Evolutionary conservation across 495 filamentous ascomycete genomes (phyloP), one percentile per base, ranked within the genome.

Genomic region (Neurospora tetraspora): DNA sequence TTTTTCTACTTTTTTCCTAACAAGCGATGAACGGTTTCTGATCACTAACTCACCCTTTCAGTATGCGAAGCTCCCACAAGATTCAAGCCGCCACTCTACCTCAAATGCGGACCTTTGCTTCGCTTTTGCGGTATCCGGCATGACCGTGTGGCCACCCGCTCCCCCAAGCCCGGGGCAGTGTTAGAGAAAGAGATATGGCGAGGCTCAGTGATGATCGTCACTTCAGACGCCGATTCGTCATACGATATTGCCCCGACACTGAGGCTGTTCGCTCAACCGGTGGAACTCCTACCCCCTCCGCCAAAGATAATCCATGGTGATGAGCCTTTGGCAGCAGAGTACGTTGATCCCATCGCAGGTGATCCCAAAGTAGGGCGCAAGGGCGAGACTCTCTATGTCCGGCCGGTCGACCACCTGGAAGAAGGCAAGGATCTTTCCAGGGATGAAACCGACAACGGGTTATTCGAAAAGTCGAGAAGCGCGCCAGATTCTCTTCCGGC

Each of bases 141-240:
- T 68, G 89, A 92, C 76, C 79, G 77, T 61, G 77, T 79, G 47
- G 74, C 74, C 0, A 74, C 71, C 69, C 79, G 81, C 47, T 78
- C 72, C 18, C 77, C 77, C 47, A 78, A 76, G 71, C 73, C 81
- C 42, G 81, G 76, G 45, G 80, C 81, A 2, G 75, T 81, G 61
- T 73, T 82, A 43, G 86, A 88, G 71, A 87, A 89, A 72, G 93
- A 97, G 73, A 91, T 93, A 34, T 99, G 96, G 96, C 88, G 94
- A 81, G 96, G 96, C 36, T 94, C 89, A 73, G 85, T 98, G 37
- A 92, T 99, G 92, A 96, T 98, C 72, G 93, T 98, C 39, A 98
- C 96, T 0, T 85, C 87, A 42, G 95, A 98, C 77, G 86, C 88
- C 10, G 85, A 90, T 34, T 97, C 94, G 5, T 90, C 90, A 3